phyloP scores from a whole-genome alignment of 306 rosid genomes.

The Parietaria judaica region DNA sequence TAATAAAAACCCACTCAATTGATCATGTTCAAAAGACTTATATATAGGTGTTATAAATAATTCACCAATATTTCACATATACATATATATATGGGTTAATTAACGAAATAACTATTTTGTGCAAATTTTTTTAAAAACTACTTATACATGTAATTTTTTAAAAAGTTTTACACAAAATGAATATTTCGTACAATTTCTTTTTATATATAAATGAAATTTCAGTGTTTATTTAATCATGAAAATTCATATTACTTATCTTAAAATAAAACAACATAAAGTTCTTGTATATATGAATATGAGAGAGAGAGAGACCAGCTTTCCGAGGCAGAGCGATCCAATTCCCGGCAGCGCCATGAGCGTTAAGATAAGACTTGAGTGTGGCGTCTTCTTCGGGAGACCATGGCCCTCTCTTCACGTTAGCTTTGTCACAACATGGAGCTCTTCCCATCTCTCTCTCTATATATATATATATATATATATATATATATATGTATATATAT shows the following conservation, averaged over 20 bases:
- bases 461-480: neutral
- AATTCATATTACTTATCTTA: neutral
- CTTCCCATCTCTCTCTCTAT: conserved; percentile 58
- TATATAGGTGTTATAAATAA: too few species aligned
- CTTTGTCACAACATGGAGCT: conserved; percentile 91
- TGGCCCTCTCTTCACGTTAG: conserved; percentile 75
- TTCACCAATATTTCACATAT: too few species aligned
- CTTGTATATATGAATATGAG: neutral
- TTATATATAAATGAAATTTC: too few species aligned
- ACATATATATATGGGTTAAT: too few species aligned
- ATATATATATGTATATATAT: neutral
- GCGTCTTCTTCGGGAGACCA: conserved; percentile 96
- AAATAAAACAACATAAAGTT: neutral
- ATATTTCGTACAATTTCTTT: too few species aligned
- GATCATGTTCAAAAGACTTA: too few species aligned
- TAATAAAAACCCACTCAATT: too few species aligned
- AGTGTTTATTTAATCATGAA: neutral
- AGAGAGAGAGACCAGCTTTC: conserved; percentile 59
- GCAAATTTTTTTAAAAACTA: too few species aligned
- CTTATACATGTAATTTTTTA: too few species aligned
- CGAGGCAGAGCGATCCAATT: conserved; percentile 79
- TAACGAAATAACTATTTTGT: too few species aligned
- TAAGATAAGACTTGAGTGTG: conserved; percentile 47
- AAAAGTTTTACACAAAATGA: too few species aligned
- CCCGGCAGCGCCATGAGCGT: conserved; percentile 62